phyloP scores from a whole-genome alignment of 805 yeast genomes.

The Metschnikowia henanensis region DNA sequence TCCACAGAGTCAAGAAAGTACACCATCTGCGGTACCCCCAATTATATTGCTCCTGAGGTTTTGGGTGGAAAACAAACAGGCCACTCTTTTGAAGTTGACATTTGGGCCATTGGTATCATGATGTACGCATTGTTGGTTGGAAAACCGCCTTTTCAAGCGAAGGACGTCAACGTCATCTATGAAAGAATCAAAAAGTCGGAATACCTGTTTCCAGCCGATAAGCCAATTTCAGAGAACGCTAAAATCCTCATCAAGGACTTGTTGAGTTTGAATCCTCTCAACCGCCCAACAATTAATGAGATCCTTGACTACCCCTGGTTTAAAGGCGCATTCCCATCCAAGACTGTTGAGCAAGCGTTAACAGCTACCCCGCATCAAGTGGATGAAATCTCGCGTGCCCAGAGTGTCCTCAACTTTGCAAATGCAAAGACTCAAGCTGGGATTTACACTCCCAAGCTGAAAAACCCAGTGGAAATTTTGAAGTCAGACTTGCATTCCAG shows the following conservation, averaged over 20 bases:
- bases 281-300: slow-evolving; percentile 79
- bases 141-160: slow-evolving; percentile 97
- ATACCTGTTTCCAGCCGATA: slow-evolving; percentile 72
- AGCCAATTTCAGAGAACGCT: slow-evolving; percentile 71
- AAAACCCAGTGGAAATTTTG: slow-evolving; percentile 68
- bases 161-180: slow-evolving; percentile 89
- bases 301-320: slow-evolving; percentile 87
- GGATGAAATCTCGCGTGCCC: slow-evolving; percentile 52
- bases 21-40: slow-evolving; percentile 98
- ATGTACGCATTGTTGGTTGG: slow-evolving; percentile 90
- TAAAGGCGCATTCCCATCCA: slow-evolving; percentile 78
- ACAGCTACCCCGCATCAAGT: slow-evolving; percentile 60
- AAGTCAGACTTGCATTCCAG: slow-evolving; percentile 70
- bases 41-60: slow-evolving; percentile 98
- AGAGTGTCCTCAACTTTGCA: slow-evolving; percentile 67
- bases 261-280: slow-evolving; percentile 72
- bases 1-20: slow-evolving; percentile 69
- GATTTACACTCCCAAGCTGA: slow-evolving; percentile 49
- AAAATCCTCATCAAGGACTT: slow-evolving; percentile 68
- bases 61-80: slow-evolving; percentile 85
- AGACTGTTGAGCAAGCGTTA: slow-evolving; percentile 61
- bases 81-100: slow-evolving; percentile 92
- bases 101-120: slow-evolving; percentile 98
- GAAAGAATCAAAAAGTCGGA: slow-evolving; percentile 86
- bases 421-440: slow-evolving; percentile 67